A percentile compares a stretch with the other conserved stretches of the same genome.
These are phyloP conservation scores for Penicillium waksmanii DNA, from an alignment of 495 filamentous ascomycete genomes.

Conservation along the genomic window DNA sequence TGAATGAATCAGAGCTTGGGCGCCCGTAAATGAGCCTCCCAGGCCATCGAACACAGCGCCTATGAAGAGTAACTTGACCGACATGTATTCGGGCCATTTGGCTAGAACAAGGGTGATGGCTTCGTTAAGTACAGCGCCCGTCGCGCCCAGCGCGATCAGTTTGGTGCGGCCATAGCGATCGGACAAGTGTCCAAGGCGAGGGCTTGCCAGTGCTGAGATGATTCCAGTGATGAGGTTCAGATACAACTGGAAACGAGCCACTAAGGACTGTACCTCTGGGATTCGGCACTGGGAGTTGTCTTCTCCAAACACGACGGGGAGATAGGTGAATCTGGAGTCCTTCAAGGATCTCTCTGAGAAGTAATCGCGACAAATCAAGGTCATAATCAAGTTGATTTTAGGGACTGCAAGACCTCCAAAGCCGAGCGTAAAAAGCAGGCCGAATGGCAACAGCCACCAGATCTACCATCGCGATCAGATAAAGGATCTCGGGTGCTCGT, in stretches of 20 bases:
- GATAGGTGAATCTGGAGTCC: constrained; percentile 62
- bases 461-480: constrained; percentile 55
- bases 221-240: constrained; percentile 71
- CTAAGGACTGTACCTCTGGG: constrained; percentile 71
- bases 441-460: constrained; percentile 81
- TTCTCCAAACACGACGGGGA: constrained; percentile 65
- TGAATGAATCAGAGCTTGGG: constrained; percentile 77
- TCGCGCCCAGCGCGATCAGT: constrained; percentile 67
- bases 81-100: constrained; percentile 69
- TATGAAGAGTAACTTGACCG: constrained; percentile 73
- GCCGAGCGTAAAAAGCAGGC: constrained; percentile 75
- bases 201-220: constrained; percentile 74
- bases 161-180: constrained; percentile 83
- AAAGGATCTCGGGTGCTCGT: not conserved
- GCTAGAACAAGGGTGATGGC: constrained; percentile 75
- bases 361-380: constrained; percentile 80
- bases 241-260: constrained; percentile 76
- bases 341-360: constrained; percentile 59
- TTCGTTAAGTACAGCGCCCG: constrained; percentile 71
- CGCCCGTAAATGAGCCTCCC: constrained; percentile 82
- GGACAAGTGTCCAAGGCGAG: constrained; percentile 81
- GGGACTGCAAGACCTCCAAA: constrained; percentile 83
- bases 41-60: constrained; percentile 79
- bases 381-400: constrained; percentile 77
- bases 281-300: constrained; percentile 75